Conservation (phyloP, 129 eudicot species). For the sunflower (Helianthus annuus) region DNA sequence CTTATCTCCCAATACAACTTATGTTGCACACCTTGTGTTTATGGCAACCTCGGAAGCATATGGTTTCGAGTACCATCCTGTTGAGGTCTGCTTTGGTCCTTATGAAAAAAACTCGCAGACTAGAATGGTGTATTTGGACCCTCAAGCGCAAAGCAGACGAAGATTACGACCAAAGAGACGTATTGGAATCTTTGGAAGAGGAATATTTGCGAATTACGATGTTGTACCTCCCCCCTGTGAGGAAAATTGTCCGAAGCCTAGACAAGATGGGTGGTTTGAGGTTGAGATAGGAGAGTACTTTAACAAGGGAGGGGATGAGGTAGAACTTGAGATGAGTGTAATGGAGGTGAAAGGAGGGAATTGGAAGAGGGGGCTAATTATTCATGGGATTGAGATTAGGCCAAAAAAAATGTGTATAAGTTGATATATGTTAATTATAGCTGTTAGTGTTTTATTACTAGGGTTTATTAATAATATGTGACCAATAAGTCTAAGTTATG, state of each 20-base stretch:
- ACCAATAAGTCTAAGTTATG: too few relatives aligned
- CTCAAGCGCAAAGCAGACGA: not conserved
- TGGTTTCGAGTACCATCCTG: not conserved
- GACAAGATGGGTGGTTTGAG: not conserved
- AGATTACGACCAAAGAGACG: not conserved
- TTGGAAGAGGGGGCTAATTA: not conserved
- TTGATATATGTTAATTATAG: too few relatives aligned
- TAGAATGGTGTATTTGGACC: not conserved
- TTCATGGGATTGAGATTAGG: not conserved
- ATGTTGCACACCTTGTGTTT: not conserved
- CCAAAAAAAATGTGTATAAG: not conserved
- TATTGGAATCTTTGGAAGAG: not conserved
- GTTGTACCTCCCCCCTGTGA: not conserved
- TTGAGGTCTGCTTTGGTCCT: not conserved
- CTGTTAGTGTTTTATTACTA: too few relatives aligned
- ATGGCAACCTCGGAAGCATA: not conserved
- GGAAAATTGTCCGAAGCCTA: not conserved
- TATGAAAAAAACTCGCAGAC: not conserved
- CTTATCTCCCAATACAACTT: not conserved
- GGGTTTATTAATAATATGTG: too few relatives aligned
- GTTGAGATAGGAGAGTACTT: not conserved
- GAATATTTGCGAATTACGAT: not conserved
- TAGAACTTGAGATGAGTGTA: not conserved
- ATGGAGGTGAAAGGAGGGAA: not conserved
- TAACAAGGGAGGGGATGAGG: not conserved